phyloP scores from a whole-genome alignment of 169 alveolate species.

The Plasmodium coatneyi region DNA sequence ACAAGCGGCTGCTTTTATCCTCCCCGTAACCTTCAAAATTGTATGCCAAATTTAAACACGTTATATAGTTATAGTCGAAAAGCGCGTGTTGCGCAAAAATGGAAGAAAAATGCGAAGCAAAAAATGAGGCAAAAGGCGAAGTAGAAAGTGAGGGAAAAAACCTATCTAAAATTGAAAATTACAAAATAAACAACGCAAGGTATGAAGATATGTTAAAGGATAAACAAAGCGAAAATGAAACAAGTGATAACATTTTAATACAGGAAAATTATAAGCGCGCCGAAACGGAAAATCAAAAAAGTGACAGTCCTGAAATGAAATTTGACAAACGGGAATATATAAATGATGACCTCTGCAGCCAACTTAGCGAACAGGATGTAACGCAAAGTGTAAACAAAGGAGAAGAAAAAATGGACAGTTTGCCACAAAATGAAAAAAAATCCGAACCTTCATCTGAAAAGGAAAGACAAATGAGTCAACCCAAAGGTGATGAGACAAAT shows the following conservation, averaged over 20 bases:
- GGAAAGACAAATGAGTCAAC: not conserved
- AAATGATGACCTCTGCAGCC: not conserved
- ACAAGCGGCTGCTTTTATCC: not conserved
- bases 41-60: not conserved
- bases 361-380: not conserved
- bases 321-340: conserved; percentile 22
- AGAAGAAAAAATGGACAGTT: not conserved
- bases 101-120: conserved; percentile 4
- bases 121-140: not conserved
- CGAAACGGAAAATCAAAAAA: not conserved
- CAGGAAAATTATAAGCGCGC: conserved; percentile 4
- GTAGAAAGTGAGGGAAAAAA: not conserved
- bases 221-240: not conserved
- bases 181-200: conserved; percentile 24
- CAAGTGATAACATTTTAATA: conserved; percentile 13
- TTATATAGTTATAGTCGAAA: not conserved
- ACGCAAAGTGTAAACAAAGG: not conserved
- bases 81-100: conserved; percentile 1
- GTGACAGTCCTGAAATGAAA: not conserved
- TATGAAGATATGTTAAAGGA: conserved; percentile 12
- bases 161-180: conserved; percentile 14
- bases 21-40: not conserved
- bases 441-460: not conserved
- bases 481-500: not conserved
- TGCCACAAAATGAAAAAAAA: not conserved